Evolutionary conservation across 2,329 filamentous ascomycete genomes (phyloP), one percentile per base, ranked within the genome.

Genomic region (Aphanocladium album): DNA sequence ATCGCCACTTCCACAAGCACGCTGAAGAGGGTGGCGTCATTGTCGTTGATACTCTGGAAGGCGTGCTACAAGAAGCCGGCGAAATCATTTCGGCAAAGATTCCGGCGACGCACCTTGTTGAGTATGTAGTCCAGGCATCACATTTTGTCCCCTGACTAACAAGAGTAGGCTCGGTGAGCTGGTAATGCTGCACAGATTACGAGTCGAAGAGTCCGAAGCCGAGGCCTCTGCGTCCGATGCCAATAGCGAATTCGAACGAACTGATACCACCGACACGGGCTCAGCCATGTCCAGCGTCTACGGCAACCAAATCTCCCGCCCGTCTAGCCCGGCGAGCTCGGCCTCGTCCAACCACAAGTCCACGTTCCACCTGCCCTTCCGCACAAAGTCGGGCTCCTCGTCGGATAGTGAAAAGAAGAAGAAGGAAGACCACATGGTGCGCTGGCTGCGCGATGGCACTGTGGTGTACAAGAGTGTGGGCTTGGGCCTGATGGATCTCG

Each of bases 81-180:
- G 93, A 98, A 76, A 79, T 98, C 52, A 88, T 96, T 11, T 85
- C 91, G 65, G 90, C 91, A 0, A 87, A 86, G 0, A 77, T 97
- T 30, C 80, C 80, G 23, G 86, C 90, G 0, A 82, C 86, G 50
- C 88, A 96, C 67, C 82, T 97, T 3, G 90, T 96, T 0, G 93
- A 97, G 83, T 85, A 70, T 73, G 82, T 77, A 6, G 6, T 21
- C 23, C 6, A n/a, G n/a, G 25, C 27, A 14, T 23, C 45, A n/a
- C 25, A 57, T 19, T 17, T n/a, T 17, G 25, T 9, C 9, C 12
- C 27, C n/a, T 12, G 33, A n/a, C 65, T 69, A 58, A 67, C 35
- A 43, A 49, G 12, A 21, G 35, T 52, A 85, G 82, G 72, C 77
- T 97, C 1, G 93, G 93, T 3, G 93, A 97, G 70, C 77, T 97